These are phyloP conservation scores for Acacia melanoxylon DNA, from an alignment of 306 rosid genomes.

Conservation along the genomic window DNA sequence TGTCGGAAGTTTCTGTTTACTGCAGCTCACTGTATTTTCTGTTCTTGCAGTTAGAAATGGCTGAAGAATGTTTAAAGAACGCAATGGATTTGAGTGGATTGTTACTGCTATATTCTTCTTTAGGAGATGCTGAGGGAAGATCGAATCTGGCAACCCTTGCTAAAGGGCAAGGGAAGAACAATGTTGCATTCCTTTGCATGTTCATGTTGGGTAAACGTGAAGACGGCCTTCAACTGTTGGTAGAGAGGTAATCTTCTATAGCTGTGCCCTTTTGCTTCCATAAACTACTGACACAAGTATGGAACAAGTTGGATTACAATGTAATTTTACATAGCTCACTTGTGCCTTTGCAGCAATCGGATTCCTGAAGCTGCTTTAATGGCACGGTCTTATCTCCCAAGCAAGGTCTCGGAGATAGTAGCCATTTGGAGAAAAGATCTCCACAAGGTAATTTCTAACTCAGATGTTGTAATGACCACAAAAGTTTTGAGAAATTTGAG, in stretches of 20 bases:
- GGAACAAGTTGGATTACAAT: constrained; percentile 10
- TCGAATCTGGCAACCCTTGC: constrained; percentile 80
- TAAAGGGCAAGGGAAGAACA: constrained; percentile 96
- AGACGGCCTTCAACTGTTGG: constrained; percentile 94
- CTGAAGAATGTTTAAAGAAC: constrained; percentile 86
- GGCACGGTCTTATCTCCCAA: constrained; percentile 99
- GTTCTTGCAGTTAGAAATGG: constrained; percentile 87
- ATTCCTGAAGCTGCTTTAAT: constrained; percentile 98
- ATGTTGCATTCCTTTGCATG: constrained; percentile 93
- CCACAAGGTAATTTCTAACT: constrained; percentile 59
- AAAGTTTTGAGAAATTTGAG: no score
- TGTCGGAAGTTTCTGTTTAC: constrained; percentile 21
- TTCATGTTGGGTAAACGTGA: constrained; percentile 95
- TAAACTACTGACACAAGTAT: neutral
- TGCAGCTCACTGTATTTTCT: constrained; percentile 32
- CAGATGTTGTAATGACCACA: no score
- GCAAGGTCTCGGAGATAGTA: constrained; percentile 95
- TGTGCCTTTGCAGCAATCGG: constrained; percentile 70
- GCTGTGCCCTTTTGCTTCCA: constrained; percentile 8
- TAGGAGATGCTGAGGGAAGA: constrained; percentile 97
- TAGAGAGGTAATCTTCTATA: constrained; percentile 70
- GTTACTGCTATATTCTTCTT: constrained; percentile 91
- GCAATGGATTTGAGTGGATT: constrained; percentile 97
- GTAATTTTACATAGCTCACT: constrained; percentile 26
- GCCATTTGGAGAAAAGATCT: constrained; percentile 98